Percentiles rank a stretch among this genome's conserved stretches.
Evolutionary conservation across 23 red algal species (phyloP).

Genomic region (Gracilaria gracilis): DNA sequence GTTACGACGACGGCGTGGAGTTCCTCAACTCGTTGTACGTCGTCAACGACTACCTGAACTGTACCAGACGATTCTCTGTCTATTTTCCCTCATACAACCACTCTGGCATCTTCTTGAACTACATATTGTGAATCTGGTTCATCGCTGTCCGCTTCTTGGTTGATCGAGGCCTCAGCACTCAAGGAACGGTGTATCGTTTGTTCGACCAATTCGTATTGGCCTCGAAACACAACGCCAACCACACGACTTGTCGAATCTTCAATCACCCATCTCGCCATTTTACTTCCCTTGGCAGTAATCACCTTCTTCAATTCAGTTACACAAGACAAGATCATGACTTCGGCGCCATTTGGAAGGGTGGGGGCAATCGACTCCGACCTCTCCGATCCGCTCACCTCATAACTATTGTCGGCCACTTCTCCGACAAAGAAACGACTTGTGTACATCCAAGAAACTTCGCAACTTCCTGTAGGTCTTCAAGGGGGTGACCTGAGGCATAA

Average conservation of each 20-base stretch:
- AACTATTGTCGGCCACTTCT: slow-evolving; percentile 24
- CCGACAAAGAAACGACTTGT: slow-evolving; percentile 50
- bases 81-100: slow-evolving; percentile 80
- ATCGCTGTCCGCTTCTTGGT: background rate
- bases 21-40: slow-evolving; percentile 66
- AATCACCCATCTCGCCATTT: slow-evolving; percentile 59
- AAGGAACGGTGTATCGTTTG: background rate
- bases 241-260: slow-evolving; percentile 54
- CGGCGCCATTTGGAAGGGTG: slow-evolving; percentile 25
- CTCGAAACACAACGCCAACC: slow-evolving; percentile 56
- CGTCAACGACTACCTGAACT: slow-evolving; percentile 73
- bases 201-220: slow-evolving; percentile 45
- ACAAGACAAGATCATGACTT: slow-evolving; percentile 53
- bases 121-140: slow-evolving; percentile 39
- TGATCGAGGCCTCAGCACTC: background rate
- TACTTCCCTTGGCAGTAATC: slow-evolving; percentile 62
- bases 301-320: slow-evolving; percentile 48
- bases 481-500: slow-evolving; percentile 79
- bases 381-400: background rate
- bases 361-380: background rate
- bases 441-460: slow-evolving; percentile 46
- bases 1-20: slow-evolving; percentile 43
- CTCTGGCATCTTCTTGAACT: slow-evolving; percentile 64
- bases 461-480: slow-evolving; percentile 43
- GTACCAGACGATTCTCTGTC: slow-evolving; percentile 68